Evolutionary conservation across 139 green algal genomes (phyloP).

Genomic region (Chlamydomonas sp.): DNA sequence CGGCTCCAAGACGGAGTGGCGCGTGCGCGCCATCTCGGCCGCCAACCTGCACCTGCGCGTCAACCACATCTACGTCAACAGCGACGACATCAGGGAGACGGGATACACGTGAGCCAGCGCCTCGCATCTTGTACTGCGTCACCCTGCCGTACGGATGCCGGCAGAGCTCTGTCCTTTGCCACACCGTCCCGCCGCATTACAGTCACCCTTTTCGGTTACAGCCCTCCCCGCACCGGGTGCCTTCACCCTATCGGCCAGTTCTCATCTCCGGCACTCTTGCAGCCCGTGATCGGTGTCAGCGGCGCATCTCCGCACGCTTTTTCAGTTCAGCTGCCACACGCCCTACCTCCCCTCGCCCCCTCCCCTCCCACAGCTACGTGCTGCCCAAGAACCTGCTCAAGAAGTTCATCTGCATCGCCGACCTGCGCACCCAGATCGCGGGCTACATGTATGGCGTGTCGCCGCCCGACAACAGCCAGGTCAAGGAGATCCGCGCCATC

Average conservation of each 20-base stretch:
- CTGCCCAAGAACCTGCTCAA: constrained; percentile 99
- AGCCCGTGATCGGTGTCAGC: too few species aligned
- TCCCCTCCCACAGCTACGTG: constrained; percentile 75
- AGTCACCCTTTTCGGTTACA: too few species aligned
- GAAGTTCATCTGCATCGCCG: constrained; percentile 98
- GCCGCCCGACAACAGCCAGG: constrained; percentile 96
- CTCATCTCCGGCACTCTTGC: too few species aligned
- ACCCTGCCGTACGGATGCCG: too few species aligned
- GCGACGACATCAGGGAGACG: constrained; percentile 91
- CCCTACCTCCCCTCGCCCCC: too few species aligned
- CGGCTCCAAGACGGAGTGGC: constrained; percentile 98
- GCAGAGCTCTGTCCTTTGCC: too few species aligned
- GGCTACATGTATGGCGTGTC: constrained; percentile 95
- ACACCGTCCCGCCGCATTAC: too few species aligned
- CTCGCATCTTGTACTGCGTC: too few species aligned
- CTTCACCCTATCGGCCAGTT: too few species aligned
- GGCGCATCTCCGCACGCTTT: too few species aligned
- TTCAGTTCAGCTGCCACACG: too few species aligned
- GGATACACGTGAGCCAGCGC: constrained; percentile 85
- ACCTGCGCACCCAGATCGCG: constrained; percentile 96
- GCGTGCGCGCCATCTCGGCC: constrained; percentile 95
- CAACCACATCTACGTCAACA: constrained; percentile 99
- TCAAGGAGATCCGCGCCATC: constrained; percentile 97
- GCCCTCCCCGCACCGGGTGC: too few species aligned
- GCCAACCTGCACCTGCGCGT: constrained; percentile 99